Conservation (phyloP, 306 rosid genomes). For the Cucurbita ficifolia region DNA sequence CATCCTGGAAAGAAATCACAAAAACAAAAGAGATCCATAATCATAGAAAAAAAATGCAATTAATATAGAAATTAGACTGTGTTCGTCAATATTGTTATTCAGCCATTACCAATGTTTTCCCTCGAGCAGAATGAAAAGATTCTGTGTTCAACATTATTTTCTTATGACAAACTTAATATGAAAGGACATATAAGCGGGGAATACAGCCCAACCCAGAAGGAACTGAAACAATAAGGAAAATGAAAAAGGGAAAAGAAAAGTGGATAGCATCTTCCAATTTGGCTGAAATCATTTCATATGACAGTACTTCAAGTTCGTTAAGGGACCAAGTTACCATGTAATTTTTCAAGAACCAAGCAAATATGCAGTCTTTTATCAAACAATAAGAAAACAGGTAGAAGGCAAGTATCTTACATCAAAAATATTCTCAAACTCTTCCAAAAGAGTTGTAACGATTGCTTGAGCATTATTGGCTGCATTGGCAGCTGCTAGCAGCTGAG, state of each 20-base stretch:
- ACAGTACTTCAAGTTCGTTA: neutral
- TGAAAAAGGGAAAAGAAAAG: neutral
- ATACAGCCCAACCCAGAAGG: neutral
- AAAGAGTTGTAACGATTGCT: constrained; percentile 70
- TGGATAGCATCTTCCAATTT: neutral
- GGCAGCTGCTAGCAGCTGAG: constrained; percentile 98
- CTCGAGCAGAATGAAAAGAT: neutral
- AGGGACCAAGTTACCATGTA: neutral
- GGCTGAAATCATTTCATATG: neutral
- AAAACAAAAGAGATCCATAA: neutral
- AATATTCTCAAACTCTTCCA: constrained; percentile 87
- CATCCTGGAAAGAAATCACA: constrained; percentile 51
- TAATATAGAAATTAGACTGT: neutral
- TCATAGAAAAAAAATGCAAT: neutral
- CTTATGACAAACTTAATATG: neutral
- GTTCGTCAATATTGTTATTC: neutral
- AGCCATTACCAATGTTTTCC: neutral
- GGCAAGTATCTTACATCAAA: constrained; percentile 63
- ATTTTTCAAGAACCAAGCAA: neutral
- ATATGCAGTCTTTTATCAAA: neutral
- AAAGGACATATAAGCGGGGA: neutral
- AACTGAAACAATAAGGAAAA: neutral
- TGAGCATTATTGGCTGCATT: constrained; percentile 98
- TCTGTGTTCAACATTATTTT: neutral
- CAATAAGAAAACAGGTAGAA: constrained; percentile 11